Evolutionary conservation across 2,329 filamentous ascomycete species (phyloP), one percentile per base, ranked within the genome.

Genomic region (Emergomyces pasteurianus): DNA sequence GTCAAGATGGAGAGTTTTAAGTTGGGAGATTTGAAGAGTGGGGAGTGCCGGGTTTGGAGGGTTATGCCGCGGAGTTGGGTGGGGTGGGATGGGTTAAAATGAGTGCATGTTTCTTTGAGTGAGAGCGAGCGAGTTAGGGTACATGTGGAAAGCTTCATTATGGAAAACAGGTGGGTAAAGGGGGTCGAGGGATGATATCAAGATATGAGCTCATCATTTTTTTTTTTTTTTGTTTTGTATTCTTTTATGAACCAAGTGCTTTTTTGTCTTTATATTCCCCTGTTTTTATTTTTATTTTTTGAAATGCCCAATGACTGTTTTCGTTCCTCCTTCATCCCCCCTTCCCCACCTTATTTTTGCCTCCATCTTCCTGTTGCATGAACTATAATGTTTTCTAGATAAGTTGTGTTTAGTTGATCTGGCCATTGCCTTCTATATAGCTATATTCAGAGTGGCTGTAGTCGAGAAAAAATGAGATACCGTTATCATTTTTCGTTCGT

Each of bases 11-110:
- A 97, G 79, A 95, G 91, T 76, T 97, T 92, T 77, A 89, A 92
- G 77, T 81, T 99, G 63, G 91, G 92, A 52, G 94, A 99, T 77
- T 71, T 99, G 72, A 83, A 90, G 71, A 92, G 88, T 74, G 94
- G 94, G 21, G 94, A 99, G 77, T 92, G 96, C 68, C 92, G 94
- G 79, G 90, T 99, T 63, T 99, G 94, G 94, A 84, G 94, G 61
- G 88, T 96, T 53, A 95, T 97, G 84, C 89, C 90, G 46, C 83
- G 90, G 68, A 87, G 83, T 71, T 99, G 92, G 91, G 86, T 97
- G 58, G 91, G 92, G 28, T 97, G 92, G 94, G 87, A 86, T n/a
- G 23, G 47, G 8, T 50, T 28, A 14, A 28, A 50, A n/a, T 47
- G 43, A 47, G 47, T 31, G 23, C n/a, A 28, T 28, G 47, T 26